These are phyloP conservation scores for Pseudozyma tsukubaensis DNA, from an alignment of 1,284 basidiomycete species.

Conservation along the genomic window DNA sequence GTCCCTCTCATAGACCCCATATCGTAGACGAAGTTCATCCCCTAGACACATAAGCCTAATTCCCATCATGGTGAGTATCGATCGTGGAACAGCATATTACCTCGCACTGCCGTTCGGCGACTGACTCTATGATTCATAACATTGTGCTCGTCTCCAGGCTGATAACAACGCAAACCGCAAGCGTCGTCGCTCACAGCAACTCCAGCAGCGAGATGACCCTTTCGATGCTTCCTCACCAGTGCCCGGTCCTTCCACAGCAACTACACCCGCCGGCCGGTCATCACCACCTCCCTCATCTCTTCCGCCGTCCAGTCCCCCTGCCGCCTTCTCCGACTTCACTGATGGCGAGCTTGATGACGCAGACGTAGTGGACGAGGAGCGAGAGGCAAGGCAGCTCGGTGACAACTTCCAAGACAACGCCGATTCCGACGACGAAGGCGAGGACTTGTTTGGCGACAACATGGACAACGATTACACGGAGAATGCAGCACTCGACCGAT, in stretches of 20 bases:
- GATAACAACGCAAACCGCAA: slow-evolving; percentile 48
- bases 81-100: background rate
- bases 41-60: background rate
- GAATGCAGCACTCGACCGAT: slow-evolving; percentile 85
- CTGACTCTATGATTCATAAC: slow-evolving; percentile 1
- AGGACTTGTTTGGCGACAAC: slow-evolving; percentile 89
- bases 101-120: background rate
- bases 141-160: slow-evolving; percentile 13
- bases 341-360: slow-evolving; percentile 54
- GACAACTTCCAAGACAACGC: slow-evolving; percentile 76
- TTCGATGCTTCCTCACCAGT: slow-evolving; percentile 48
- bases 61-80: slow-evolving; percentile 3
- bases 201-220: slow-evolving; percentile 41
- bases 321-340: slow-evolving; percentile 63
- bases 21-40: background rate
- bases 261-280: slow-evolving; percentile 48
- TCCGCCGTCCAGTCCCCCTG: slow-evolving; percentile 64
- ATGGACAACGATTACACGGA: slow-evolving; percentile 84
- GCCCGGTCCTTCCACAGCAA: slow-evolving; percentile 44
- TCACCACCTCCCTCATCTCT: slow-evolving; percentile 63
- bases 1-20: background rate
- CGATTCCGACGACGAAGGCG: slow-evolving; percentile 78
- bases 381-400: slow-evolving; percentile 56
- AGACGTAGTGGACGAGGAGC: slow-evolving; percentile 63
- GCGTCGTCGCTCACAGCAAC: slow-evolving; percentile 52